Evolutionary conservation across 225 moss, liverwort and hornwort species (phyloP), one percentile per base, ranked within the genome.

Genomic region (Sphagnum tenellum): DNA sequence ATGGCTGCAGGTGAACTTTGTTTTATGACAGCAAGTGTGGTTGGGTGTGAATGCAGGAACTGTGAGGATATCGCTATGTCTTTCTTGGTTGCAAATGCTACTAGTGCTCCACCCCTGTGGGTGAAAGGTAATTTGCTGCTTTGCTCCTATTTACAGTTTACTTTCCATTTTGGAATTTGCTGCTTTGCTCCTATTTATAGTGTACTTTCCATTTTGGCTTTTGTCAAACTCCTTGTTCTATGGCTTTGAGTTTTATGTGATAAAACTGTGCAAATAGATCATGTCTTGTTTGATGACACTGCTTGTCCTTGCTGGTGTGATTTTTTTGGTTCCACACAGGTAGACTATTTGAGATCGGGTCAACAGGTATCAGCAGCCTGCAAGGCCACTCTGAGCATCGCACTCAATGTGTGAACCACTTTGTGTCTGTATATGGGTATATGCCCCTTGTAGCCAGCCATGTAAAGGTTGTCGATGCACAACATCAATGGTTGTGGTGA

Each of bases 31-130:
- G 29, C 29, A 29, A 29, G 29, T 29, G 29, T 0, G 29, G 29
- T 29, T 29, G 29, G 29, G 29, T 29, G 29, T 29, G 29, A 29
- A 29, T 70, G 76, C 89, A 95, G 94, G 74, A 96, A 96, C 58
- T 96, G 96, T 66, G 96, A 96, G 82, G 96, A 96, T 81, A 96
- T 96, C 46, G 96, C 96, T 4, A 96, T 96, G 96, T 92, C 96
- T 48, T 96, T 96, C 64, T 69, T 96, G 78, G 88, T 92, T 75
- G 96, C 96, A 57, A 96, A 96, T 70, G 73, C 71, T 66, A 92
- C 92, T 57, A 80, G 86, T 69, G 92, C 92, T 66, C 85, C 96
- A 64, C 96, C 96, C 46, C 63, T 92, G 60, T 98, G 96, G 96
- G 84, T 98, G 7, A 93, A 93, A 66, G 88, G 83, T 80, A 79